phyloP scores from a whole-genome alignment of 768 basidiomycete genomes.

The Symmetrospora coprosmae region DNA sequence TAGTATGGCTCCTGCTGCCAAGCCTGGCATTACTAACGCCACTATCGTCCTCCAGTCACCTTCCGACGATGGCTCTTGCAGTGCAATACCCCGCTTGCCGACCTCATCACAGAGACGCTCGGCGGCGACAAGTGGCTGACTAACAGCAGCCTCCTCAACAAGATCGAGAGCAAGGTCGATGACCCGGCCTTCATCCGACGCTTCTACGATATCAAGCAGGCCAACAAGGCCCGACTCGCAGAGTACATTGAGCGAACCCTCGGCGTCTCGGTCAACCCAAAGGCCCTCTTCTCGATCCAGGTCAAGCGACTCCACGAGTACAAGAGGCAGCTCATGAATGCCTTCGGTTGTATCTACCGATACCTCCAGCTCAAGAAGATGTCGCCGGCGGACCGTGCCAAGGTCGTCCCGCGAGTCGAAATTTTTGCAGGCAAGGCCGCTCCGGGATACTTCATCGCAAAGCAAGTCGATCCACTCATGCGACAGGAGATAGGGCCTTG shows the following conservation, averaged over 20 bases:
- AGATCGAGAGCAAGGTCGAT: slow-evolving; percentile 57
- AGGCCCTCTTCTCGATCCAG: slow-evolving; percentile 78
- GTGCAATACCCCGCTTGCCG: slow-evolving; percentile 70
- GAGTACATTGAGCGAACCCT: slow-evolving; percentile 56
- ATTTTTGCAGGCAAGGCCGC: slow-evolving; percentile 98
- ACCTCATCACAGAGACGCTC: slow-evolving; percentile 70
- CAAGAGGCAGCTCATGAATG: slow-evolving; percentile 89
- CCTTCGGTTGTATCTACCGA: slow-evolving; percentile 66
- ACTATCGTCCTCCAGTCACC: slow-evolving; percentile 55
- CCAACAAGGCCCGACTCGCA: slow-evolving; percentile 80
- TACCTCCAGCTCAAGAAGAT: slow-evolving; percentile 40
- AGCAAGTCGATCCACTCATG: slow-evolving; percentile 51
- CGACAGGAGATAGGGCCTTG: neutral
- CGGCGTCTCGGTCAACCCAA: slow-evolving; percentile 55
- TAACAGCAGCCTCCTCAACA: slow-evolving; percentile 61
- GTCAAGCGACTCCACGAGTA: slow-evolving; percentile 88
- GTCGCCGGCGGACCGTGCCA: slow-evolving; percentile 62
- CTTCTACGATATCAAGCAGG: slow-evolving; percentile 48
- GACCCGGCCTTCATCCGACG: slow-evolving; percentile 59
- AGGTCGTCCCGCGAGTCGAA: slow-evolving; percentile 69
- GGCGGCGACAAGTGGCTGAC: slow-evolving; percentile 70
- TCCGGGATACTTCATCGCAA: slow-evolving; percentile 80
- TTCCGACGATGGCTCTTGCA: slow-evolving; percentile 86
- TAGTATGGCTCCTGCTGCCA: slow-evolving; percentile 43
- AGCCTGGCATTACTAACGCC: neutral